Conservation (phyloP, 139 green algal genomes). For the Haematococcus sp. region DNA sequence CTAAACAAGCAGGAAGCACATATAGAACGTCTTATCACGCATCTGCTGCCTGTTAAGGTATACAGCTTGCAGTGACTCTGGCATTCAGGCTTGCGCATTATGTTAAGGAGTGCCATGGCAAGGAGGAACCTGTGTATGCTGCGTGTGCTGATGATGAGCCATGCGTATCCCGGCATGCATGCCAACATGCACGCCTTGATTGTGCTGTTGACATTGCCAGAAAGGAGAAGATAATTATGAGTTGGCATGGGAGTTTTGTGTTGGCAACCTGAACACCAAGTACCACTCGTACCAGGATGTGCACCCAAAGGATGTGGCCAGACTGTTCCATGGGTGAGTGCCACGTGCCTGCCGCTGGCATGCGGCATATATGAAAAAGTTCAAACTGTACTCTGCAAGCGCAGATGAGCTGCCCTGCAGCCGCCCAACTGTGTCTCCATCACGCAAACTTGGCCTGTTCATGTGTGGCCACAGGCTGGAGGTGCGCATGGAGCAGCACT, state of each 20-base stretch:
- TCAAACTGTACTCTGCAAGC: neutral
- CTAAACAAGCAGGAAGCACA: neutral
- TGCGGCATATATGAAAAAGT: neutral
- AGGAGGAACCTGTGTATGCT: too few species aligned
- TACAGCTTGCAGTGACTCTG: too few species aligned
- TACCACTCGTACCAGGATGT: conserved; percentile 22
- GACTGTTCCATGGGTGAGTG: conserved; percentile 14
- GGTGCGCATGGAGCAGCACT: conserved; percentile 20
- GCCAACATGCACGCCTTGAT: too few species aligned
- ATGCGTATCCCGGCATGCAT: too few species aligned
- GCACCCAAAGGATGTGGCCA: conserved; percentile 1
- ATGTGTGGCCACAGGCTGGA: conserved; percentile 16
- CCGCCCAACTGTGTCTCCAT: neutral
- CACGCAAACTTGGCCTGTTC: neutral
- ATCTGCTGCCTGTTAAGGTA: conserved; percentile 10
- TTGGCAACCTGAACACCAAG: conserved; percentile 20
- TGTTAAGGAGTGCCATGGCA: too few species aligned
- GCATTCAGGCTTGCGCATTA: too few species aligned
- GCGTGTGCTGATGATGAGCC: too few species aligned
- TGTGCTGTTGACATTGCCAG: neutral
- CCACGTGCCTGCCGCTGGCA: neutral
- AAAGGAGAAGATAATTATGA: conserved; percentile 17
- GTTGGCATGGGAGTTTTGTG: conserved; percentile 12
- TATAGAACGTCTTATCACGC: neutral
- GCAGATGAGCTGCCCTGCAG: too few species aligned